These are phyloP conservation scores for Backusella tarrabulga DNA, from an alignment of 192 early-diverging fungal species.

Conservation along the genomic window DNA sequence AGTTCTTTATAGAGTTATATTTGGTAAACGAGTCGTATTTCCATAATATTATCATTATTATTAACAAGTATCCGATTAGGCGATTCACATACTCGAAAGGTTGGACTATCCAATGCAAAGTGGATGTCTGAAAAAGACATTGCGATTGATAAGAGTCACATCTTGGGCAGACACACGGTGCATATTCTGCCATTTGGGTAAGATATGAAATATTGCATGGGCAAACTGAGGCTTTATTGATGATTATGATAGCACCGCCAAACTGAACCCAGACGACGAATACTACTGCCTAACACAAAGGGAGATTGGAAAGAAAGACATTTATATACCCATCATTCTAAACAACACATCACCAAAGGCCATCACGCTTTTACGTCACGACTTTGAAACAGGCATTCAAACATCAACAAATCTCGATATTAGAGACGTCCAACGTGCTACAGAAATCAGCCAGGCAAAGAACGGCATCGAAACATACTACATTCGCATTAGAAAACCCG, in stretches of 20 bases:
- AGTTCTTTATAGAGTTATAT: neutral
- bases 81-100: conserved; percentile 20
- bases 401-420: conserved; percentile 15
- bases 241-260: conserved; percentile 39
- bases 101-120: conserved; percentile 29
- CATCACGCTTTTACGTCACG: conserved; percentile 25
- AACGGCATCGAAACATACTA: conserved; percentile 32
- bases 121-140: conserved; percentile 32
- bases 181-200: conserved; percentile 43
- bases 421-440: conserved; percentile 31
- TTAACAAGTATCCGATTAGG: neutral
- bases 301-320: conserved; percentile 29
- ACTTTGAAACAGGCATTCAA: conserved; percentile 30
- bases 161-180: conserved; percentile 45
- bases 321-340: conserved; percentile 37
- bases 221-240: too few relatives aligned
- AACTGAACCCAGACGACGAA: conserved; percentile 44
- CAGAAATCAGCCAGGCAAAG: conserved; percentile 33
- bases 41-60: neutral
- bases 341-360: conserved; percentile 38
- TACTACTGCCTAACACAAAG: conserved; percentile 41
- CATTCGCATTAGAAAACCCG: conserved; percentile 32
- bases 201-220: neutral
- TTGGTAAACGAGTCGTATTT: neutral
- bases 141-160: conserved; percentile 34